Base-by-base conservation (phyloP, 78 protist genomes). In the Dictyostelium purpureum region DNA sequence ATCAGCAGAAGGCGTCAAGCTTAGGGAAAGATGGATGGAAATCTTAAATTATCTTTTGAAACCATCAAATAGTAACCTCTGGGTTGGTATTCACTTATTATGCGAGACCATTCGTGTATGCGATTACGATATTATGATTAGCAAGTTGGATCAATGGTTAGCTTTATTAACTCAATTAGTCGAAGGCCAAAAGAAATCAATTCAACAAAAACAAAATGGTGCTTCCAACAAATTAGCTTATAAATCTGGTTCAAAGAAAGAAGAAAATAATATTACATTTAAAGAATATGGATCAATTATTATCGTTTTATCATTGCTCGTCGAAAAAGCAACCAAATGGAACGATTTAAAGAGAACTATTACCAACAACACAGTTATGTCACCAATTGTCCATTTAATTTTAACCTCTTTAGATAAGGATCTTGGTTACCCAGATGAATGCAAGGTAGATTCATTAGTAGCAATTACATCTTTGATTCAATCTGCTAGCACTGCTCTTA, bases 81-180 rank as follows among this genome's bases (percentile, higher is more conserved):
- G 70, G 59, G 43, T 85, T 38, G 92, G 80, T 28, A n/a, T 85
- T 28, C 59, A 57, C 24, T 42, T 85, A n/a, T 28, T 85, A 45
- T 26, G 52, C 26, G 92, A 85, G 26, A 85, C 92, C 35, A 76
- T 85, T 54, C 31, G 92, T 31, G 82, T 85, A 9, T 70, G 76
- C 26, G 75, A 85, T n/a, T 85, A 85, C 59, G 82, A 85, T 10
- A 26, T 61, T 1, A 66, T 85, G 67, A 6, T 33, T 5, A 7
- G 31, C 4, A 31, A 85, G 16, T 14, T 33, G 4, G 82, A 85
- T 6, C 74, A 26, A 16, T 85, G 92, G 92, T 47, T 42, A 3
- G 54, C 24, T 12, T 0, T 73, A 1, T 45, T 85, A 21, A 47
- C 59, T 1, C 24, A 16, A 0, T 31, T 75, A 4, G 40, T 52